phyloP scores from a whole-genome alignment of 257 asterid species.

The Primulina tabacum region DNA sequence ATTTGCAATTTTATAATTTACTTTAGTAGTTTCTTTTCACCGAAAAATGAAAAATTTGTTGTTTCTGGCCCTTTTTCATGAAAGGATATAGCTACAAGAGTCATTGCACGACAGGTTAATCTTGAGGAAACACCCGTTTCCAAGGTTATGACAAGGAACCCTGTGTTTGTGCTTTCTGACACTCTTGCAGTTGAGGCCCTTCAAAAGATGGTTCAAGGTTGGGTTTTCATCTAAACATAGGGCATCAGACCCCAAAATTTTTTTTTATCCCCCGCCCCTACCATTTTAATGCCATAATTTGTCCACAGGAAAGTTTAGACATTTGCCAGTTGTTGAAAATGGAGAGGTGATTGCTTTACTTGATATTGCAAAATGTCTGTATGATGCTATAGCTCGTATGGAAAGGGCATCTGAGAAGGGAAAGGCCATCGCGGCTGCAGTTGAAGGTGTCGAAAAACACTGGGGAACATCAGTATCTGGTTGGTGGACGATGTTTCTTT shows the following conservation, averaged over 20 bases:
- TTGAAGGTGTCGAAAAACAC: slow-evolving; percentile 97
- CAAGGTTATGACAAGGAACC: slow-evolving; percentile 94
- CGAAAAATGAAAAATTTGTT: slow-evolving; percentile 9
- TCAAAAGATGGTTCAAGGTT: slow-evolving; percentile 99
- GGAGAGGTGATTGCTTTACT: slow-evolving; percentile 97
- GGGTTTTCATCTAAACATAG: slow-evolving; percentile 14
- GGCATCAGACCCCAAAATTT: slow-evolving; percentile 2
- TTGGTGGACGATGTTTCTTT: slow-evolving; percentile 33
- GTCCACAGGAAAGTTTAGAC: slow-evolving; percentile 86
- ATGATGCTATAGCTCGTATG: slow-evolving; percentile 96
- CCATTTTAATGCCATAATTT: slow-evolving; percentile 15
- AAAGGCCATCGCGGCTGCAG: slow-evolving; percentile 97
- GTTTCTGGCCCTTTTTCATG: slow-evolving; percentile 19
- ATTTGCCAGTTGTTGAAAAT: slow-evolving; percentile 90
- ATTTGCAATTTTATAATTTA: slow-evolving; percentile 8
- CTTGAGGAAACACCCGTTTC: slow-evolving; percentile 85
- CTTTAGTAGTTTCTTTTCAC: slow-evolving; percentile 4
- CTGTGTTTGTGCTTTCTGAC: slow-evolving; percentile 93
- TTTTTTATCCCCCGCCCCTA: not conserved
- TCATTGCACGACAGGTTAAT: slow-evolving; percentile 75
- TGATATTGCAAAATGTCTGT: slow-evolving; percentile 92
- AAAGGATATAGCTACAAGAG: slow-evolving; percentile 88
- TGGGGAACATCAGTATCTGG: slow-evolving; percentile 92
- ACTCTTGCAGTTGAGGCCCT: slow-evolving; percentile 97
- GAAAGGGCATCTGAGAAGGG: slow-evolving; percentile 99